Evolutionary conservation across 257 asterid species (phyloP), one percentile per base, ranked within the genome.

Genomic region (Salvia miltiorrhiza): DNA sequence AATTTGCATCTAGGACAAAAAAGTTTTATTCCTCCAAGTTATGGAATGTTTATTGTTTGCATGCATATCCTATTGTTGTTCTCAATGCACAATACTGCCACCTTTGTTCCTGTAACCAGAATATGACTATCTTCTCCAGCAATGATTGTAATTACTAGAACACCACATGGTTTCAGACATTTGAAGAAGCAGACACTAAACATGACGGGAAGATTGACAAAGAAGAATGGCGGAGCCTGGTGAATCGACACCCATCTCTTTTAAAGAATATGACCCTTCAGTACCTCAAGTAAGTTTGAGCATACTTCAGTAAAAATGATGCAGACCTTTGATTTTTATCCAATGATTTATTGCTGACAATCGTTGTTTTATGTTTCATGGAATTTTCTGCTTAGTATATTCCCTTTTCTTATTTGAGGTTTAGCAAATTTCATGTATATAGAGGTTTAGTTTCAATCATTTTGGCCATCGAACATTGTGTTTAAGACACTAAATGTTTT

Each of bases 131-230:
- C 35, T 65, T 49, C 35, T 5, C 21, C 24, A 44, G 8, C 41
- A 12, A 20, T 69, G 70, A 48, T 67, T 20, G 54, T 59, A 72
- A 21, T 76, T 24, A 65, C 58, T 45, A 47, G 54, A 13, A 23
- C 67, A 58, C 59, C 26, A 13, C 69, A 68, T 69, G 64, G 74
- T 78, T 76, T 78, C 83, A 91, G 96, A 91, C 97, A 30, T 91
- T 91, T 82, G 97, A 88, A 82, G 97, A 91, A 79, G 96, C 96
- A 61, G 96, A 90, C 61, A 88, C 97, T 9, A 90, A 90, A 67
- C 90, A 84, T 14, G 96, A 88, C 0, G 96, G 96, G 64, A 88
- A 80, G 83, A 88, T 91, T 57, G 97, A 88, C 79, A 85, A 82
- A 71, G 97, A 91, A 73, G 96, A 91, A 64, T 88, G 97, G 97